phyloP scores from a whole-genome alignment of 768 basidiomycete species.

The Trametes gibbosa region DNA sequence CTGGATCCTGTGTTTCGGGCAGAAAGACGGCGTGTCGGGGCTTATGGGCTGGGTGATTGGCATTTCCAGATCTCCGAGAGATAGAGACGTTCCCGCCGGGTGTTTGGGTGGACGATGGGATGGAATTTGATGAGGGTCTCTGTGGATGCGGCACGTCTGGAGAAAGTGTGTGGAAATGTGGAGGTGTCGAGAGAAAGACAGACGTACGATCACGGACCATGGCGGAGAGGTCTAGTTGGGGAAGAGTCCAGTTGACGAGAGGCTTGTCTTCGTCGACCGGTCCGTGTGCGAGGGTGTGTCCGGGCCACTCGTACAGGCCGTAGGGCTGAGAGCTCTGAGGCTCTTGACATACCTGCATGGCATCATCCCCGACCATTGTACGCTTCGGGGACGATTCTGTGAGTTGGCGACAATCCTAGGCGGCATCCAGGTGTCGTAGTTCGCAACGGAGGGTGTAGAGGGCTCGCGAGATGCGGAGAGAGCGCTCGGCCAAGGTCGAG shows the following conservation, averaged over 20 bases:
- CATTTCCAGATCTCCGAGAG: not conserved
- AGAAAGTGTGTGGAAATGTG: not conserved
- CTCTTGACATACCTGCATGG: not conserved
- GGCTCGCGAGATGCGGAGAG: not conserved
- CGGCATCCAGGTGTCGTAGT: not conserved
- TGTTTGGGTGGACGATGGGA: not conserved
- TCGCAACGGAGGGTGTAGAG: not conserved
- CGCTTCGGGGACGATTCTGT: not conserved
- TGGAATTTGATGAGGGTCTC: not conserved
- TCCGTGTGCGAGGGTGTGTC: not conserved
- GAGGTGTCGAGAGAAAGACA: too few relatives aligned
- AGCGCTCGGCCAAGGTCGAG: not conserved
- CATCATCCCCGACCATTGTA: constrained; percentile 5
- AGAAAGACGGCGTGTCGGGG: not conserved
- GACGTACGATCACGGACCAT: too few relatives aligned
- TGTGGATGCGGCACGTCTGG: not conserved
- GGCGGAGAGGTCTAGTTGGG: too few relatives aligned
- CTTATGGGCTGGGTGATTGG: constrained; percentile 1
- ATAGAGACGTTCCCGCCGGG: not conserved
- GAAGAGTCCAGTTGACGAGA: not conserved
- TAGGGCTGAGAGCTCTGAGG: constrained; percentile 3
- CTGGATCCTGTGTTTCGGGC: not conserved
- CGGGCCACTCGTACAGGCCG: not conserved
- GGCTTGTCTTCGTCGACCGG: not conserved
- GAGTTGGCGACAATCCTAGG: not conserved